Evolutionary conservation across 1,284 basidiomycete genomes (phyloP).

Genomic region (Chiua sp.): DNA sequence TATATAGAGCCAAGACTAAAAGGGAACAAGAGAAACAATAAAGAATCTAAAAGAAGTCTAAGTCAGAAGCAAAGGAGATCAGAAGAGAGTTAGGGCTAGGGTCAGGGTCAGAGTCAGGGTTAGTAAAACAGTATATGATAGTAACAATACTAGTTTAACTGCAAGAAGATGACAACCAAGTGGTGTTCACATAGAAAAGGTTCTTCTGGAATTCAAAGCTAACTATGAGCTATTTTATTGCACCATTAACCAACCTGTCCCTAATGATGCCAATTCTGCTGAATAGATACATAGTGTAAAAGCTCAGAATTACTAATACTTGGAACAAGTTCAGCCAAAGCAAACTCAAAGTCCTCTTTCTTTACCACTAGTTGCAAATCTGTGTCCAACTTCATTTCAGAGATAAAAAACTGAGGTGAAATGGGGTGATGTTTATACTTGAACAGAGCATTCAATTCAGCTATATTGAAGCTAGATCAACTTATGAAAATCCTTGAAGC

Average conservation of each 20-base stretch:
- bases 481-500: neutral
- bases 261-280: slow-evolving; percentile 23
- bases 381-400: slow-evolving; percentile 77
- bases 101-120: too few relatives aligned
- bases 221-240: too few relatives aligned
- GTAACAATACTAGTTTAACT: too few relatives aligned
- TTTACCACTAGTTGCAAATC: slow-evolving; percentile 84
- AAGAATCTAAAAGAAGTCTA: too few relatives aligned
- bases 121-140: too few relatives aligned
- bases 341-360: slow-evolving; percentile 76
- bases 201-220: too few relatives aligned
- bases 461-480: slow-evolving; percentile 37
- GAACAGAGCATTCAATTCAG: slow-evolving; percentile 51
- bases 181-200: too few relatives aligned
- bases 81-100: too few relatives aligned
- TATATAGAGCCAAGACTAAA: too few relatives aligned
- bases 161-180: too few relatives aligned
- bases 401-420: slow-evolving; percentile 92
- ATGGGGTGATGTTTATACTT: slow-evolving; percentile 68
- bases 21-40: too few relatives aligned
- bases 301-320: slow-evolving; percentile 92
- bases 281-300: slow-evolving; percentile 70
- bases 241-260: neutral
- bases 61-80: too few relatives aligned
- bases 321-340: slow-evolving; percentile 81